phyloP scores from a whole-genome alignment of 768 basidiomycete species.

The Pleurotus djamor region DNA sequence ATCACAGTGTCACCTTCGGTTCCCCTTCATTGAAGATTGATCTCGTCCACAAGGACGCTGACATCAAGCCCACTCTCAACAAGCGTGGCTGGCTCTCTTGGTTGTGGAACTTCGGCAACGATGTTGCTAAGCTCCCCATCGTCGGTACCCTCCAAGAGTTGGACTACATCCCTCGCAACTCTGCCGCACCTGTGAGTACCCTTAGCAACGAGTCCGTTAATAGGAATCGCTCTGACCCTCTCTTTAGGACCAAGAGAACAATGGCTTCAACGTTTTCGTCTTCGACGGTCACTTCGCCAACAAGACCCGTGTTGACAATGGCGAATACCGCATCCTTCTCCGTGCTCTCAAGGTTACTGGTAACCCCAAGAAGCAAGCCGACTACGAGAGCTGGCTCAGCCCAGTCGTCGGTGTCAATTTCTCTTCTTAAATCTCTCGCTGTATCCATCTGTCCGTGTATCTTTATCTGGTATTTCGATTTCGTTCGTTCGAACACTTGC shows the following conservation, averaged over 20 bases:
- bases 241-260: slow-evolving; percentile 19
- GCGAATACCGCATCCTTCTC: slow-evolving; percentile 36
- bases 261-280: slow-evolving; percentile 24
- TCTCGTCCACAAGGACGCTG: slow-evolving; percentile 40
- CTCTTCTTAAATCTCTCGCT: background rate
- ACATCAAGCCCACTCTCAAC: slow-evolving; percentile 23
- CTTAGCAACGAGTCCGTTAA: background rate
- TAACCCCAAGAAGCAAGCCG: slow-evolving; percentile 32
- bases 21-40: slow-evolving; percentile 45
- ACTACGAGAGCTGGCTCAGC: slow-evolving; percentile 47
- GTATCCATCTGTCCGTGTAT: slow-evolving; percentile 1
- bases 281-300: slow-evolving; percentile 33
- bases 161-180: slow-evolving; percentile 46
- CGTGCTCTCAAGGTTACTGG: slow-evolving; percentile 42
- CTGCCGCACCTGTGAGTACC: slow-evolving; percentile 26
- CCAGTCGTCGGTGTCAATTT: slow-evolving; percentile 27
- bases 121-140: slow-evolving; percentile 15
- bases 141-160: slow-evolving; percentile 48
- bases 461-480: background rate
- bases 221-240: background rate
- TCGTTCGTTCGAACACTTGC: background rate
- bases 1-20: slow-evolving; percentile 42
- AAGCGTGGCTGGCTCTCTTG: slow-evolving; percentile 19
- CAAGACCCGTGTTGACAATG: slow-evolving; percentile 39
- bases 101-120: background rate